Percentiles rank a stretch among this genome's conserved stretches.
phyloP scores from a whole-genome alignment of 768 basidiomycete genomes.

The Kwoniella mangroviensis region DNA sequence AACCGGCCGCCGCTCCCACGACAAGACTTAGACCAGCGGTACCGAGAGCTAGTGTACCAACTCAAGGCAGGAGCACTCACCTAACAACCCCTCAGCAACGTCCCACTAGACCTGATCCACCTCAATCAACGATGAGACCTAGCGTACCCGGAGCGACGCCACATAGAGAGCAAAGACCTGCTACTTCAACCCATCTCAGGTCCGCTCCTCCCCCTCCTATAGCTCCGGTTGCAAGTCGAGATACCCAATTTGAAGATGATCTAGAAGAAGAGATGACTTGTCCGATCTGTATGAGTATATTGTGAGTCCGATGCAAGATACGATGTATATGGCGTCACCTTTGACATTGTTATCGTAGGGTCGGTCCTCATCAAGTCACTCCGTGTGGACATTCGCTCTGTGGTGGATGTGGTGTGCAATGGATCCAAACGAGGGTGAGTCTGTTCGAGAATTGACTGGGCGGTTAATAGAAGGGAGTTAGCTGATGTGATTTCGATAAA shows the following conservation, averaged over 20 bases:
- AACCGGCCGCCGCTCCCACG: no score
- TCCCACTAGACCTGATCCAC: not conserved
- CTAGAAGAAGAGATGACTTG: constrained; percentile 25
- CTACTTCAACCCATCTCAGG: not conserved
- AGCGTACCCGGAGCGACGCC: not conserved
- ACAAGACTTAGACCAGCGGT: not conserved
- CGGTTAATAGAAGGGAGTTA: not conserved
- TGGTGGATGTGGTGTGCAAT: constrained; percentile 24
- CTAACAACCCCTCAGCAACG: not conserved
- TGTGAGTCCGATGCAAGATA: constrained; percentile 14
- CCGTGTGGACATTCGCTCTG: constrained; percentile 28
- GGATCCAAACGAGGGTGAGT: constrained; percentile 26
- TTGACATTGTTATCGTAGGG: not conserved
- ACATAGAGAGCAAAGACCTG: not conserved
- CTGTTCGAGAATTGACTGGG: not conserved
- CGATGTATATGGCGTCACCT: not conserved
- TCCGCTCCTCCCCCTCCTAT: not conserved
- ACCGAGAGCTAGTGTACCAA: not conserved
- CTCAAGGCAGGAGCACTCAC: not conserved
- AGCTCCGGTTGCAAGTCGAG: not conserved
- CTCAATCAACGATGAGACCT: not conserved
- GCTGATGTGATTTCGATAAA: not conserved
- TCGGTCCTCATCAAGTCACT: constrained; percentile 26
- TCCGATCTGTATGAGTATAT: constrained; percentile 20
- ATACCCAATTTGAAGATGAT: constrained; percentile 10